Evolutionary conservation across 345 rosid species (phyloP), one percentile per base, ranked within the genome.

Genomic region (Rhodomyrtus tomentosa): DNA sequence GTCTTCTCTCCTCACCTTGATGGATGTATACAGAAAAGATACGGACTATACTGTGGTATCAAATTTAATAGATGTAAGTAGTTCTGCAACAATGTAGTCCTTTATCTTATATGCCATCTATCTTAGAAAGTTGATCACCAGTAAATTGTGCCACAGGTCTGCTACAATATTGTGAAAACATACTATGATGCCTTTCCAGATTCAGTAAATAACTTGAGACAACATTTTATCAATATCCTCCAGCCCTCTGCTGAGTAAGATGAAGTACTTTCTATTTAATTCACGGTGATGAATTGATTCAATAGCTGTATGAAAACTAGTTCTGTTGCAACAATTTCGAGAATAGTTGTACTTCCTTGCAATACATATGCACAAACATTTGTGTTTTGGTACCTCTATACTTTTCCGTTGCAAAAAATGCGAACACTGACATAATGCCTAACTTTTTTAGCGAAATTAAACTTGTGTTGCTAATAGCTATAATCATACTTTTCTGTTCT

Each of bases 1-100:
- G 81, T 89, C 90, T 20, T 85, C 85, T 80, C 86, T 91, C 82
- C 88, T 90, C 29, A 82, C 83, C 74, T 87, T 90, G 86, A 85
- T 87, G 52, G 51, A 83, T 62, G 89, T 83, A 72, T 88, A 87
- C 83, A 79, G 85, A 53, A 85, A 86, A 79, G 89, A 90, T 62
- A 22, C 80, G 36, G 89, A 89, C 50, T 85, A 84, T 48, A 50
- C 82, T 25, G 86, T 88, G 52, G 51, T 88, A 27, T 87, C 87
- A 8, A 89, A 87, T 83, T 84, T 90, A 81, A 88, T 88, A 18
- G 40, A 88, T 38, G 91, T 90, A 72, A 86, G 86, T 72, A 68
- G 32, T 25, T 80, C 6, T 51, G 54, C 79, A 36, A 68, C 45
- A 32, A 58, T 73, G 49, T 18, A 5, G 18, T 1, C 51, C 51